Evolutionary conservation across 768 basidiomycete genomes (phyloP).

Genomic region (Hebeloma cylindrosporum): DNA sequence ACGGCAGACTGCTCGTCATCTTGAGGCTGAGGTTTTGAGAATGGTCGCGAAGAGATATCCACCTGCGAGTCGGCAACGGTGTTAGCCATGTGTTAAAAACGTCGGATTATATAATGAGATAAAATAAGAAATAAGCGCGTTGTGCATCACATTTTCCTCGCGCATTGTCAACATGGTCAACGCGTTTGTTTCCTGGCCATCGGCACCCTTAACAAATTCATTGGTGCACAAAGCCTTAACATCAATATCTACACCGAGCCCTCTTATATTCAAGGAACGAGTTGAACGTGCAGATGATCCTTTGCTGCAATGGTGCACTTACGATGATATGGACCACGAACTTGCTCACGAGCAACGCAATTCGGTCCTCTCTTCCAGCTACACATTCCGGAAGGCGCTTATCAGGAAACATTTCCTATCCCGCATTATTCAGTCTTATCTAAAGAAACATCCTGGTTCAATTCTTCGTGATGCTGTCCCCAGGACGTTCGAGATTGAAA

Average conservation of each 20-base stretch:
- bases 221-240: conserved; percentile 44
- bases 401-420: conserved; percentile 95
- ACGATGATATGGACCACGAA: conserved; percentile 83
- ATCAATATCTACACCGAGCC: conserved; percentile 19
- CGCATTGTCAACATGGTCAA: conserved; percentile 19
- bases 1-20: conserved; percentile 60
- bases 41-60: not conserved
- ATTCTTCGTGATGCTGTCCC: conserved; percentile 48
- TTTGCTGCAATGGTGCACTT: conserved; percentile 81
- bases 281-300: conserved; percentile 11
- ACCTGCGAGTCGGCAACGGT: too few relatives aligned
- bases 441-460: conserved; percentile 41
- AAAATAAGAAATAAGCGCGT: not conserved
- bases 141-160: too few relatives aligned
- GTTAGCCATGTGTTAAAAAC: conserved; percentile 12
- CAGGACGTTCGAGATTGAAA: conserved; percentile 78
- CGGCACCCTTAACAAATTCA: conserved; percentile 46
- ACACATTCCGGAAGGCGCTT: conserved; percentile 87
- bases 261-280: conserved; percentile 15
- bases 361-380: conserved; percentile 71
- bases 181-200: conserved; percentile 46
- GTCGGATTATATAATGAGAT: conserved; percentile 9
- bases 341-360: conserved; percentile 54
- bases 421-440: conserved; percentile 66
- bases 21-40: conserved; percentile 11